Conservation (phyloP, 495 filamentous ascomycete species). For the Cryomyces antarcticus region DNA sequence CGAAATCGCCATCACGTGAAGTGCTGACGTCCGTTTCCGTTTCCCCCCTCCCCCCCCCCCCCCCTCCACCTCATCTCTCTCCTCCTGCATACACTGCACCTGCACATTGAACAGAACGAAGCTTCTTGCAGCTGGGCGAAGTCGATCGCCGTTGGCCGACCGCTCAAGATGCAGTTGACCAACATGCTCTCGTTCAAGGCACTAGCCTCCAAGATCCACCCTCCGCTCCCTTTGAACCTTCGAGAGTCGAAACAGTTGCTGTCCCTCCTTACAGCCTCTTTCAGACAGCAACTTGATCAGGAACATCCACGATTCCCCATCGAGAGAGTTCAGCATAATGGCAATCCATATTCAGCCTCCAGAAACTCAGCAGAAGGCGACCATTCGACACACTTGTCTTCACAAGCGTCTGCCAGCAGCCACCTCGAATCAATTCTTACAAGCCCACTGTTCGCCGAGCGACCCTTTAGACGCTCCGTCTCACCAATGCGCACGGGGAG, state of each 20-base stretch:
- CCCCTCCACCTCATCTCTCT: too few species aligned
- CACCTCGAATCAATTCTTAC: slow-evolving; percentile 47
- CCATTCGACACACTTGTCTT: slow-evolving; percentile 3
- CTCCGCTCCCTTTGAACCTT: slow-evolving; percentile 41
- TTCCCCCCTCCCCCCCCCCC: too few species aligned
- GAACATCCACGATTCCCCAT: slow-evolving; percentile 25
- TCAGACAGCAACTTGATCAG: slow-evolving; percentile 48
- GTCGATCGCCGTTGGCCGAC: too few species aligned
- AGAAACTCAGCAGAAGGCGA: slow-evolving; percentile 1
- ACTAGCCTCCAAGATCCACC: slow-evolving; percentile 35
- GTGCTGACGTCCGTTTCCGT: too few species aligned
- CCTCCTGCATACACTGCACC: too few species aligned
- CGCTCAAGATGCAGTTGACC: slow-evolving; percentile 8
- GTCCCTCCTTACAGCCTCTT: slow-evolving; percentile 50
- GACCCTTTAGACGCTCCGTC: neutral
- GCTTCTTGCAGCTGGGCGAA: too few species aligned
- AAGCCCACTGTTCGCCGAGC: slow-evolving; percentile 38
- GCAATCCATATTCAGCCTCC: neutral
- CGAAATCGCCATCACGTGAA: too few species aligned
- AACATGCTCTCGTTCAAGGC: slow-evolving; percentile 9
- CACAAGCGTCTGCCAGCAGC: slow-evolving; percentile 20
- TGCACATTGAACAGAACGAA: too few species aligned
- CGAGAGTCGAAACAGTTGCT: slow-evolving; percentile 50
- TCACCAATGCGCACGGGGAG: neutral
- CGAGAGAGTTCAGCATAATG: neutral